Evolutionary conservation across 2,329 filamentous ascomycete species (phyloP).

Genomic region (Aureobasidium mangrovei): DNA sequence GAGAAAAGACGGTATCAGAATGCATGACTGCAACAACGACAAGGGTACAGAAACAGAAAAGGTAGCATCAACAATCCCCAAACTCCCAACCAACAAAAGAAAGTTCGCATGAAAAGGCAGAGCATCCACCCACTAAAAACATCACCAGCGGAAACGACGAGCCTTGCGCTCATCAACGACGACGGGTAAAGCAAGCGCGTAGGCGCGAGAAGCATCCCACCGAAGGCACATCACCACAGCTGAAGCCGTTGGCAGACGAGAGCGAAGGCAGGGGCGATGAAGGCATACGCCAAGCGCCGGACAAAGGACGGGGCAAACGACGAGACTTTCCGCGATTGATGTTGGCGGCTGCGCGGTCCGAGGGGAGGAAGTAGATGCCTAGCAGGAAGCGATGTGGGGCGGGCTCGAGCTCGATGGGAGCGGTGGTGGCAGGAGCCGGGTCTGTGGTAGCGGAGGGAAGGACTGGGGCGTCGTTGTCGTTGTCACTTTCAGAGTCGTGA

Average conservation of each 20-base stretch:
- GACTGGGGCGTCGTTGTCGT: too few species aligned
- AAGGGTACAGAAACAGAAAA: too few species aligned
- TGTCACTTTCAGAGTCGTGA: too few species aligned
- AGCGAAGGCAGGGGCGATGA: neutral
- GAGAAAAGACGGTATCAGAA: too few species aligned
- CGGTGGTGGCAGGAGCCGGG: too few species aligned
- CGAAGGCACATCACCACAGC: neutral
- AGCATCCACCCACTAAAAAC: too few species aligned
- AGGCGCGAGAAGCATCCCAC: neutral
- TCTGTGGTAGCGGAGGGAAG: too few species aligned
- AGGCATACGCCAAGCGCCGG: neutral
- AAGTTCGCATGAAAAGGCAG: neutral
- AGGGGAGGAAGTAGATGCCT: neutral
- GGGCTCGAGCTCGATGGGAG: too few species aligned
- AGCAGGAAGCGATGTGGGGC: neutral
- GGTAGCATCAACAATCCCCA: too few species aligned
- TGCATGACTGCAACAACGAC: too few species aligned
- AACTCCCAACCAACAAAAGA: neutral
- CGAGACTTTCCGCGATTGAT: neutral
- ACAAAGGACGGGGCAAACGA: neutral
- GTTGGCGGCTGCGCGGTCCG: neutral
- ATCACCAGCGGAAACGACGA: neutral
- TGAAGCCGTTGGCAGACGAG: too few species aligned
- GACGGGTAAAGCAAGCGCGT: neutral
- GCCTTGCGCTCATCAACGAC: neutral